Base-by-base conservation (phyloP, 1,284 basidiomycete genomes). In the Bjerkandera adusta region DNA sequence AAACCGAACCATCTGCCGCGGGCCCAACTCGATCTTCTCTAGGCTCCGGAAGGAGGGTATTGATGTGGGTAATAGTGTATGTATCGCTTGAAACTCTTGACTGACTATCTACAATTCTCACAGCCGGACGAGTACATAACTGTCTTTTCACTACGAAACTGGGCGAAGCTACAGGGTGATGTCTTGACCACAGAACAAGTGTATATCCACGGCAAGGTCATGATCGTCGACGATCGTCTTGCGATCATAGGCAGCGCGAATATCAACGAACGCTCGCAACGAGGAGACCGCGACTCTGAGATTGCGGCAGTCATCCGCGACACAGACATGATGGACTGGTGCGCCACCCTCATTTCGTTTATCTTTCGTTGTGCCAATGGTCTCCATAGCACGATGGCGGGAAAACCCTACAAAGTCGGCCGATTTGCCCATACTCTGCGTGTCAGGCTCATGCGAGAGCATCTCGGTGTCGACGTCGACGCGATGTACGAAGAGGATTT, bases 231-330 rank as follows among this genome's bases (percentile, higher is more conserved):
- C 64, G 96, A 99, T 62, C 85, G 94, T 26, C 75, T 97, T 35
- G 95, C 86, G n/a, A 92, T 99, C 55, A 97, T 97, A 57, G 96
- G 96, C n/a, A 97, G 94, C 48, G 96, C 96, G 15, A 99, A 99
- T 65, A 96, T 99, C 74, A 99, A 99, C 63, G 96, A 99, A 67
- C 83, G 96, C 26, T 96, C 92, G 25, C 92, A 94, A 65, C 79
- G 92, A 18, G 96, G 96, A 30, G 96, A 99, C 66, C 85, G 97
- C 35, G 96, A 99, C 67, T 97, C 95, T 4, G 96, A 99, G 64
- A 69, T 99, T 16, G 91, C 94, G 4, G 85, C 89, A 33, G 83
- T 99, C 37, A 88, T 99, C 44, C 79, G 94, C 48, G 96, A 99
- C 62, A 97, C 95, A 4, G 97, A 99, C 63, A 89, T 98, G 90